Evolutionary conservation across 192 early-diverging fungal genomes (phyloP), one percentile per base, ranked within the genome.

Genomic region (Powellomyces hirtus): DNA sequence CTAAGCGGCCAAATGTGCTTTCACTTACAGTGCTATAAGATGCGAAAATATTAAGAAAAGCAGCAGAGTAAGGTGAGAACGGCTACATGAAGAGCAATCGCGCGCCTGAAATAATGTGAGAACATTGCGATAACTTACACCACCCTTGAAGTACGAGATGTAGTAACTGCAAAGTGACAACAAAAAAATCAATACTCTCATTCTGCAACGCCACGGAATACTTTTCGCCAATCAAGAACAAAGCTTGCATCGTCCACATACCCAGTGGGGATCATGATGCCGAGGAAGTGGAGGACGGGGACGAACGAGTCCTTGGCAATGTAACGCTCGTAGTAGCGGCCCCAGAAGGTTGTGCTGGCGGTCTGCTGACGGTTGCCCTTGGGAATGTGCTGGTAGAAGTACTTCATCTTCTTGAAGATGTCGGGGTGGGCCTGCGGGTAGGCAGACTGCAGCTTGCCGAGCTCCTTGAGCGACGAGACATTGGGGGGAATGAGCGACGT

Each of bases 401-500:
- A 33, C 77, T 81, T 81, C 77, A 84, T 81, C 59, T 70, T 73
- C 26, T 37, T 31, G 66, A 84, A 84, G 30, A 81, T 49, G 57
- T 79, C 76, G 16, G 82, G 82, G 74, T 84, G 82, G 8, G 79
- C 79, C 74, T 79, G 77, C 6, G 82, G 79, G 72, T 77, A 74
- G 14, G 67, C 65, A 6, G 75, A 77, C 46, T 70, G 67, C 2
- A 84, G 73, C 36, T 65, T 63, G 36, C 82, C 82, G 59, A 84
- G 46, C 63, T 84, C 79, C 70, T 76, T 77, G 24, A 84, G 53
- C 30, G 77, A 79, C 26, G 77, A 45, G 60, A 82, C 70, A 50
- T 74, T 74, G 27, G 81, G 81, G 20, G 82, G 79, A 52, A 84
- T 74, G 49, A 83, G 42, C 38, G 78, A 70, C 40, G 60, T 66